Conservation (phyloP, 768 basidiomycete genomes). For the Rhodotorula toruloides region DNA sequence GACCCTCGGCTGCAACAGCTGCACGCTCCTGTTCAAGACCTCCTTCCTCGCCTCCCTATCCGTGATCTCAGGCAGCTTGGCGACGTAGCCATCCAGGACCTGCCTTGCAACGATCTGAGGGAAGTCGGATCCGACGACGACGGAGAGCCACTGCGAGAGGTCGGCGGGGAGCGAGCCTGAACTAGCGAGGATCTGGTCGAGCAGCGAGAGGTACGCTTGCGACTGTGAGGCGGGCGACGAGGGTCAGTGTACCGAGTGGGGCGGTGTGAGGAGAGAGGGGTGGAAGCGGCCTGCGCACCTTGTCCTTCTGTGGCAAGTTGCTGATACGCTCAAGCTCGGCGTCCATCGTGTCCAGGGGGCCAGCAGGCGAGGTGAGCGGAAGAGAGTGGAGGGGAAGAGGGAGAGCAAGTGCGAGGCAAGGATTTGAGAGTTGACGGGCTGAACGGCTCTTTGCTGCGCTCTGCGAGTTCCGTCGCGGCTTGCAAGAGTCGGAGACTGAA, state of each 20-base stretch:
- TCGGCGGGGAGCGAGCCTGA: conserved; percentile 9
- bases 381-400: background rate
- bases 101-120: conserved; percentile 67
- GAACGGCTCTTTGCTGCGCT: too few species aligned
- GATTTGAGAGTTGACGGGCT: too few species aligned
- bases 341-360: conserved; percentile 13
- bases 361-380: background rate
- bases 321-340: conserved; percentile 15
- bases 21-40: conserved; percentile 69
- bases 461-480: too few species aligned
- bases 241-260: background rate
- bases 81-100: conserved; percentile 74
- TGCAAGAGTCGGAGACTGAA: too few species aligned
- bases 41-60: conserved; percentile 59
- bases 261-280: conserved; percentile 52
- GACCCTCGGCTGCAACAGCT: conserved; percentile 66
- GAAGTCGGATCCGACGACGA: conserved; percentile 20
- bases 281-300: conserved; percentile 58
- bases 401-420: too few species aligned
- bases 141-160: conserved; percentile 21
- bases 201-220: conserved; percentile 24
- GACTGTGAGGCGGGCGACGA: conserved; percentile 8
- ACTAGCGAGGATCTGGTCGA: conserved; percentile 21
- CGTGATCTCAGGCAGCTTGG: conserved; percentile 51
- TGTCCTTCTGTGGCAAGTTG: conserved; percentile 64